Percentiles rank a stretch among this genome's conserved stretches.
These are phyloP conservation scores for Diospyros kaki DNA, from an alignment of 148 eudicot species.

Conservation along the genomic window DNA sequence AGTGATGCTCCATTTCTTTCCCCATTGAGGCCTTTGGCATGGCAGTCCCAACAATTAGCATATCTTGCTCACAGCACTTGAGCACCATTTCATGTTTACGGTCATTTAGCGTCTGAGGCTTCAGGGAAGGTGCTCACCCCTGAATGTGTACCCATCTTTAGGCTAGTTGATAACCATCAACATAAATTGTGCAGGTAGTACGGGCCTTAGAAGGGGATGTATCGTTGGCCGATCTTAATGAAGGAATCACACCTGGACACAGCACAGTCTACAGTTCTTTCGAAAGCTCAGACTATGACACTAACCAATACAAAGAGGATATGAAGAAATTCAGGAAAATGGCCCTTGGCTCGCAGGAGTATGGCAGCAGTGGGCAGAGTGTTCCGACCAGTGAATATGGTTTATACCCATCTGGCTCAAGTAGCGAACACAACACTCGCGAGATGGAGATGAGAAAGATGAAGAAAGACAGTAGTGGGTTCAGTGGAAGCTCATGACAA, in stretches of 20 bases:
- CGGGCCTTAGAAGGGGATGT: constrained; percentile 93
- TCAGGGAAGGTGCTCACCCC: neutral
- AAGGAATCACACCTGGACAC: constrained; percentile 80
- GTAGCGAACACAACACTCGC: constrained; percentile 63
- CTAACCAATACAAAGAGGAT: constrained; percentile 72
- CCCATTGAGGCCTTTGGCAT: too few species aligned
- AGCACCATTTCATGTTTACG: too few species aligned
- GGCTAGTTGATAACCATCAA: neutral
- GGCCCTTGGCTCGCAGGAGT: constrained; percentile 69
- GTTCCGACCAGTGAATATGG: constrained; percentile 63
- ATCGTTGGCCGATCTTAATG: constrained; percentile 79
- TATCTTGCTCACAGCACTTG: too few species aligned
- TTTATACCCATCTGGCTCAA: constrained; percentile 78
- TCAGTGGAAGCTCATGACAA: constrained; percentile 30
- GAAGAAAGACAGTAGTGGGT: constrained; percentile 53
- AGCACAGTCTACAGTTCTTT: constrained; percentile 67
- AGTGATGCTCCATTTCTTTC: too few species aligned
- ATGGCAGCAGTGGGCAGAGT: constrained; percentile 64
- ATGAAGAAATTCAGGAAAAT: constrained; percentile 73
- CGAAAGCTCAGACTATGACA: constrained; percentile 88
- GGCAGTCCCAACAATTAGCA: too few species aligned
- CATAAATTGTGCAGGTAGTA: constrained; percentile 54
- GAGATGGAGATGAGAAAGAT: constrained; percentile 77
- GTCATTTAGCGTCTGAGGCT: too few species aligned
- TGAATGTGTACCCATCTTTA: too few species aligned